These are phyloP conservation scores for Extremus antarcticus DNA, from an alignment of 495 filamentous ascomycete species.

Conservation along the genomic window DNA sequence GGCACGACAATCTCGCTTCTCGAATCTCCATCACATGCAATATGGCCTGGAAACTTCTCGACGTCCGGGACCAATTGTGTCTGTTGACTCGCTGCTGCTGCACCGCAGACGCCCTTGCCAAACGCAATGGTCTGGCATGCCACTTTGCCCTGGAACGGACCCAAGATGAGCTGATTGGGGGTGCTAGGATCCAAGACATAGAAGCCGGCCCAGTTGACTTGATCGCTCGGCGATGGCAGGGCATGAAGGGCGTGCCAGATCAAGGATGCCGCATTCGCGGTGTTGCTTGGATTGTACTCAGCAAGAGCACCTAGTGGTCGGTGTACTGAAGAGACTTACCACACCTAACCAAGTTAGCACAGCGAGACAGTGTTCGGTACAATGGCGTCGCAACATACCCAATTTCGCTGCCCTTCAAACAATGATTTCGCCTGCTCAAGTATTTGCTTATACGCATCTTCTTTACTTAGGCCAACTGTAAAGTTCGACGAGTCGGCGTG, in stretches of 20 bases:
- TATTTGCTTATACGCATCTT: slow-evolving; percentile 66
- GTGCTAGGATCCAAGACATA: slow-evolving; percentile 56
- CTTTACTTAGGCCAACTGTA: slow-evolving; percentile 51
- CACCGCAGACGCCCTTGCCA: slow-evolving; percentile 72
- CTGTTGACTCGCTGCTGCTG: slow-evolving; percentile 50
- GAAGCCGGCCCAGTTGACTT: slow-evolving; percentile 88
- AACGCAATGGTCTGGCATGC: slow-evolving; percentile 80
- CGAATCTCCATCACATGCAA: slow-evolving; percentile 75
- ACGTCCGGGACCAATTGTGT: slow-evolving; percentile 72
- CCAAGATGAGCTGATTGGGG: slow-evolving; percentile 52
- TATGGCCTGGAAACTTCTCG: slow-evolving; percentile 70
- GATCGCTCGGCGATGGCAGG: slow-evolving; percentile 57
- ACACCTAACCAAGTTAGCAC: neutral
- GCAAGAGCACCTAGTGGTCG: neutral
- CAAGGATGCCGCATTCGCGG: slow-evolving; percentile 72
- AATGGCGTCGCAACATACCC: too few species aligned
- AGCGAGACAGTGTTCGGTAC: neutral
- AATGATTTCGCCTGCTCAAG: slow-evolving; percentile 59
- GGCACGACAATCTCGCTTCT: slow-evolving; percentile 89
- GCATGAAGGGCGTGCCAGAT: slow-evolving; percentile 79
- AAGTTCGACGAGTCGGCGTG: slow-evolving; percentile 83
- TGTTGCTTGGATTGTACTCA: slow-evolving; percentile 48
- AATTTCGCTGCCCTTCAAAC: slow-evolving; percentile 71
- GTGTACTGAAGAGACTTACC: slow-evolving; percentile 5
- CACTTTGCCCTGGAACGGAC: slow-evolving; percentile 80